These are phyloP conservation scores for Chrysanthemum seticuspe DNA, from an alignment of 129 eudicot genomes.

Conservation along the genomic window DNA sequence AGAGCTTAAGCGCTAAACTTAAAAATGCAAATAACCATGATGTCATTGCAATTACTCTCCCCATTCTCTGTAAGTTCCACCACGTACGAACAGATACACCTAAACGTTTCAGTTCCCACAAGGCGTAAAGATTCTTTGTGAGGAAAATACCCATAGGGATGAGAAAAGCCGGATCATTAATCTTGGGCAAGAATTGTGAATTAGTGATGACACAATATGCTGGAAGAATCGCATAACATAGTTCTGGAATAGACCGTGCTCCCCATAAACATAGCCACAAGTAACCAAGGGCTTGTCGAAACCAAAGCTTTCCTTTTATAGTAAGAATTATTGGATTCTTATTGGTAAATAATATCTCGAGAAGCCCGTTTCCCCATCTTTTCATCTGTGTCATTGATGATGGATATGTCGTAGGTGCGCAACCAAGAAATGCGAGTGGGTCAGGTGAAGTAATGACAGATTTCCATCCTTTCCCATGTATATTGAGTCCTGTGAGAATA, in stretches of 20 bases:
- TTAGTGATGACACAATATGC: constrained; percentile 45
- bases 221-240: constrained; percentile 46
- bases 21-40: constrained; percentile 35
- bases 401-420: constrained; percentile 47
- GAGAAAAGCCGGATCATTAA: constrained; percentile 33
- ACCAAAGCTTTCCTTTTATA: constrained; percentile 37
- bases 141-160: constrained; percentile 30
- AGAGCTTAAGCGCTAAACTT: constrained; percentile 34
- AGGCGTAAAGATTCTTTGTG: constrained; percentile 30
- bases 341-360: constrained; percentile 36
- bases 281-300: constrained; percentile 58
- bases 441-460: constrained; percentile 28
- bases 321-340: constrained; percentile 38
- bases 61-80: constrained; percentile 63
- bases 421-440: constrained; percentile 46
- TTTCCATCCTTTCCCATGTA: constrained; percentile 55
- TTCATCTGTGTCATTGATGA: constrained; percentile 38
- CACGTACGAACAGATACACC: constrained; percentile 43
- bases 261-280: constrained; percentile 37
- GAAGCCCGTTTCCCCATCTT: constrained; percentile 59
- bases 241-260: constrained; percentile 41
- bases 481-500: constrained; percentile 40
- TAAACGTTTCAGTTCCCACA: constrained; percentile 33
- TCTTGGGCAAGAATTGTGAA: constrained; percentile 49
- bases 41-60: constrained; percentile 36